Base-by-base conservation (phyloP, 257 asterid genomes). In the Capsicum baccatum region DNA sequence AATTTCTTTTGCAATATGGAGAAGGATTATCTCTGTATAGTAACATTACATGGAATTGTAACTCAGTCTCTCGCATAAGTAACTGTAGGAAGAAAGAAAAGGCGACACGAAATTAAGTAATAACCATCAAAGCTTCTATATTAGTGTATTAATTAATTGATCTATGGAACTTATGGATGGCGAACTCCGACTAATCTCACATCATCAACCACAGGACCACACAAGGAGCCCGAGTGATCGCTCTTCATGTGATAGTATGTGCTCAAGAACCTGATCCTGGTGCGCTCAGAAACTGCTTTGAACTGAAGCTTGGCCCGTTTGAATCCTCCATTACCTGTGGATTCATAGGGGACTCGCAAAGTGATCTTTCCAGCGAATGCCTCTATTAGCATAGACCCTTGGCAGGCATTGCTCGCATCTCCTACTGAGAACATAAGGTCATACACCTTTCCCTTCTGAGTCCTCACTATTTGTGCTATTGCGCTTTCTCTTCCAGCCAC, bases 191-290 rank as follows among this genome's bases (percentile, higher is more conserved):
- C 87, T 88, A 93, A 84, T 73, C 86, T 91, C 57, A 93, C 95
- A 84, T 95, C 92, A 84, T 95, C 99, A 57, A 95, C 71, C 12
- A 94, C 97, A 0, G 99, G 99, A 60, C 99, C 98, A 82, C 99
- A 95, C 58, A 95, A 62, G 10, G 97, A 56, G 9, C 98, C 99
- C 0, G 97, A 78, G 47, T 66, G 85, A 17, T 95, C 99, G 79
- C 89, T 94, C 91, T 90, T 92, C 91, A 87, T 94, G 48, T 92
- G 96, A 74, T 95, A 94, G 68, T 81, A 89, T 2, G 88, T 79
- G 91, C 99, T 95, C 91, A 93, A 71, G 79, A 95, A 94, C 79
- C 97, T 89, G 52, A 95, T 83, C 71, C 92, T 89, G 1, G 97
- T 92, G 11, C 90, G 90, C 0, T 50, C 3, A 0, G 85, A 74